Conservation (phyloP, 1,139 yeast species). For the Debaryomycetaceae sp. region DNA sequence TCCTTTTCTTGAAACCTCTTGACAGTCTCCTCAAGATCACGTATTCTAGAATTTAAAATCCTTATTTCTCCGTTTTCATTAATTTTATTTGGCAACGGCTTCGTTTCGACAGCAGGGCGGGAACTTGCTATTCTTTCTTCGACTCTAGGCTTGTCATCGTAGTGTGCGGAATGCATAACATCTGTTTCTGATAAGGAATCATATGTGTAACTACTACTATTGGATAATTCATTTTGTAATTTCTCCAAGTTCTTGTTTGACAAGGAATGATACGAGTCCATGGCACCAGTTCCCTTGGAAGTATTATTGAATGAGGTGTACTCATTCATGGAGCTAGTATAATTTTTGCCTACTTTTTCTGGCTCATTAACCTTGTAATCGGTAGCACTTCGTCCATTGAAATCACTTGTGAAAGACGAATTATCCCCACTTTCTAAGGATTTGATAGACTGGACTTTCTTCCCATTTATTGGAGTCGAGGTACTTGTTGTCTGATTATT, state of each 20-base stretch:
- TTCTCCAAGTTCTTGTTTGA: constrained; percentile 8
- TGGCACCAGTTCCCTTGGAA: background rate
- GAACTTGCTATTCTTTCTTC: background rate
- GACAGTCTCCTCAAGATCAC: constrained; percentile 17
- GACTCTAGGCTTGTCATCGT: background rate
- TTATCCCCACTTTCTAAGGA: constrained; percentile 20
- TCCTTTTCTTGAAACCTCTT: constrained; percentile 8
- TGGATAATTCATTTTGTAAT: constrained; percentile 7
- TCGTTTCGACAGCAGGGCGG: background rate
- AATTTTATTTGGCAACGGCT: no score
- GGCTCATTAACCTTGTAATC: constrained; percentile 10
- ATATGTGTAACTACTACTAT: background rate
- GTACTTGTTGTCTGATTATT: constrained; percentile 26
- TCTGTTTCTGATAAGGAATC: background rate
- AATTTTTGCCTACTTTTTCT: constrained; percentile 5
- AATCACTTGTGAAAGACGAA: constrained; percentile 36
- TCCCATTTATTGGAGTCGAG: constrained; percentile 35
- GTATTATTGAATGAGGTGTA: constrained; percentile 21
- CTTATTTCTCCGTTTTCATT: background rate
- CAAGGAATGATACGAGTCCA: constrained; percentile 4
- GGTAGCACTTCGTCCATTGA: constrained; percentile 19
- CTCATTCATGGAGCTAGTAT: constrained; percentile 12
- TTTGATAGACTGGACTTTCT: constrained; percentile 17
- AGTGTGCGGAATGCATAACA: background rate
- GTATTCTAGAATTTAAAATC: constrained; percentile 11